Evolutionary conservation across 2,329 filamentous ascomycete species (phyloP), one percentile per base, ranked within the genome.

Genomic region (Exophiala viscosa): DNA sequence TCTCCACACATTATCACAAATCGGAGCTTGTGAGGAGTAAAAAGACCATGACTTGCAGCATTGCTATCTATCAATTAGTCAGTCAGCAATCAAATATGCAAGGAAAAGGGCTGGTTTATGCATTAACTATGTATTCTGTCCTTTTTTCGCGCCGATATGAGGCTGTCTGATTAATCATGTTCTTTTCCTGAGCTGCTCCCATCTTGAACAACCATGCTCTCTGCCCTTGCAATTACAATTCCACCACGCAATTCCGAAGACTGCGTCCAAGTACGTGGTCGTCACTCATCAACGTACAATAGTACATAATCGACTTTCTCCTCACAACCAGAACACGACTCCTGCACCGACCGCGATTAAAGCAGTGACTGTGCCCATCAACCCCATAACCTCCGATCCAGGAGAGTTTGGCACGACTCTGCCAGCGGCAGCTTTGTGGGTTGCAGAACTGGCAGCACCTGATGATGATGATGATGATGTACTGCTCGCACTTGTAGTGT

Each of bases 261-360:
- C 45, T 43, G 23, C 23, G 8, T 41, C 14, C 50, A 40, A 28
- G 42, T 35, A 54, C 52, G 36, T 33, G 33, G 36, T 54, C 51
- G 34, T 57, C 32, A 49, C 41, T 52, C 54, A 34, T 54, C 28
- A 52, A 48, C 28, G 42, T 5, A 43, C 35, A 14, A 39, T 20
- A 42, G 15, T 10, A 39, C 32, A 28, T 28, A 5, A 28, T 7
- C 23, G 23, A 28, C 23, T 28, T 28, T 5, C 23, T n/a, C 39
- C 17, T 60, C 47, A 60, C 32, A 60, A 34, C 58, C 50, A 60
- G 13, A 57, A 38, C 28, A 54, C 48, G 6, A 57, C 48, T 18
- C 56, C 58, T n/a, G 56, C 58, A 35, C 58, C 53, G 15, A 60
- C 52, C 5, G 53, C 44, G 32, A 59, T 34, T 48, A 60, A 48